Base-by-base conservation (phyloP, 177 flowering plant species). In the Tripterygium wilfordii region DNA sequence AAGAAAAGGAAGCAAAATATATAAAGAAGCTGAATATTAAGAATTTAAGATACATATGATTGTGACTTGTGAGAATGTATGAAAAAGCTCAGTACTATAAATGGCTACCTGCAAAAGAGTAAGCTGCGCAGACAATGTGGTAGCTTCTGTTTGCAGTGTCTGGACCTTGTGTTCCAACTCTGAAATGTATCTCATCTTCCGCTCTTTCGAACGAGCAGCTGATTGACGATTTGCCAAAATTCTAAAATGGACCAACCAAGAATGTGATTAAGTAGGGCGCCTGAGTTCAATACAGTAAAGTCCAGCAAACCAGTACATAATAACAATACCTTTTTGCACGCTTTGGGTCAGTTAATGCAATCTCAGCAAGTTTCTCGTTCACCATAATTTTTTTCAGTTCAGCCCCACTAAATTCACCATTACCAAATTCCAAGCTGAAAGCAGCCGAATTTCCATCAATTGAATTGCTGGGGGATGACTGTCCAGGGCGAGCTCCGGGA, bases 151-250 rank as follows among this genome's bases (percentile, higher is more conserved):
- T 52, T 92, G 98, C 14, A 92, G 67, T 21, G 96, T 92, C 58
- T 85, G 96, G 37, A 92, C 98, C 68, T 92, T 92, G 71, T 85
- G 95, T 55, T 92, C 98, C 76, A 92, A 57, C 58, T 92, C 98
- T 19, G 95, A 74, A 22, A 86, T 92, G 55, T 92, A 92, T 20
- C 85, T 69, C 88, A 85, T 71, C 68, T 88, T 92, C 35, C 98
- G 61, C 52, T 92, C 98, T 61, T 92, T 92, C 36, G 98, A 92
- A 22, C 98, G 90, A 36, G 96, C 70, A 33, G 78, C 78, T 25
- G 78, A 75, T 43, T 71, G 72, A 21, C 78, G 71, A 55, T 65
- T 66, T 77, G 97, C 96, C 69, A 90, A 74, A 56, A 88, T 88
- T 69, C 97, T 85, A 61, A 9, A 20, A 63, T 32, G 13, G 80